A percentile compares a stretch with the other conserved stretches of the same genome.
These are phyloP conservation scores for Calonectria crousiana DNA, from an alignment of 2,329 filamentous ascomycete species.

Conservation along the genomic window DNA sequence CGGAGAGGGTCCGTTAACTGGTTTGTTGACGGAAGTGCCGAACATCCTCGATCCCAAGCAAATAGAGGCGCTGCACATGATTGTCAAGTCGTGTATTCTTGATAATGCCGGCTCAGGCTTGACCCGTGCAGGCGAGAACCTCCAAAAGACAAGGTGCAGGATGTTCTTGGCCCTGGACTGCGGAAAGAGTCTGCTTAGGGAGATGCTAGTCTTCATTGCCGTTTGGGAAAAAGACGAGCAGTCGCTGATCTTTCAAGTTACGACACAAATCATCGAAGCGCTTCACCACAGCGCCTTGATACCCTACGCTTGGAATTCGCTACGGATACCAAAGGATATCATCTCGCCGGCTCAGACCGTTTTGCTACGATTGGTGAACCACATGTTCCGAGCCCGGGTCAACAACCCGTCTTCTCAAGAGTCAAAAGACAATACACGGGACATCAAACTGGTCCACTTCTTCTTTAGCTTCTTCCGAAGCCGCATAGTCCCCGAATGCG, in stretches of 20 bases:
- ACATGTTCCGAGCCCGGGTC: constrained; percentile 79
- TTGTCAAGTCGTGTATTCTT: constrained; percentile 94
- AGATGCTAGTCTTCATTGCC: constrained; percentile 94
- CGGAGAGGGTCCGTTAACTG: constrained; percentile 82
- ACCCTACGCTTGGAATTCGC: constrained; percentile 91
- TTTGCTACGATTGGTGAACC: constrained; percentile 88
- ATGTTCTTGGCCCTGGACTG: constrained; percentile 91
- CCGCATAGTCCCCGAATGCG: constrained; percentile 92
- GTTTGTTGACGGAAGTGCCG: constrained; percentile 91
- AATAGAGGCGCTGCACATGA: constrained; percentile 97
- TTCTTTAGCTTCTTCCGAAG: constrained; percentile 93
- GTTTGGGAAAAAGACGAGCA: constrained; percentile 97
- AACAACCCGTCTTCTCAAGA: constrained; percentile 58
- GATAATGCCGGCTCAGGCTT: constrained; percentile 80
- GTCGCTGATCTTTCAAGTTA: constrained; percentile 95
- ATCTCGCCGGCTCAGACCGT: constrained; percentile 96
- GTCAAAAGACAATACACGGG: constrained; percentile 65
- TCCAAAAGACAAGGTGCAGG: constrained; percentile 91
- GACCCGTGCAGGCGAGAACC: constrained; percentile 78
- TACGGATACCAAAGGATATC: constrained; percentile 94
- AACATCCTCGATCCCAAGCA: constrained; percentile 95
- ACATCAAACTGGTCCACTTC: constrained; percentile 81
- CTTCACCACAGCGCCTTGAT: constrained; percentile 90
- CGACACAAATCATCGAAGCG: constrained; percentile 94
- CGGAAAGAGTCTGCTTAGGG: constrained; percentile 87